Base-by-base conservation (phyloP, 2,329 filamentous ascomycete species). In the Cercospora janseana region DNA sequence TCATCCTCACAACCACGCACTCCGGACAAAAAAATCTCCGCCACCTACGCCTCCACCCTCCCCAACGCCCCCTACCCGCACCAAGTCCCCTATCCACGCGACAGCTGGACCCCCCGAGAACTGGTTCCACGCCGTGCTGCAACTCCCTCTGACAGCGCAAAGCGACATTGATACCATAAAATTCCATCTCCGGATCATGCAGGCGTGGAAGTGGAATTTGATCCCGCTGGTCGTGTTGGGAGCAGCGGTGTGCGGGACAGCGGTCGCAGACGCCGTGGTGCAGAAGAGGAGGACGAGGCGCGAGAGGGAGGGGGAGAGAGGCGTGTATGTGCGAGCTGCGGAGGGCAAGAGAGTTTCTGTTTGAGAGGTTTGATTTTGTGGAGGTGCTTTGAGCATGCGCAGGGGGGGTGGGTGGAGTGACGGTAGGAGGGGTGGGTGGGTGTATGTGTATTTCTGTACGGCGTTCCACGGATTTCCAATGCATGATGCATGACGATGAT, bases 121-220 rank as follows among this genome's bases (percentile, higher is more conserved):
- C 16, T 66, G 63, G 63, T 61, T 63, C 46, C 23, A 41, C 7
- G 62, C 62, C 8, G 52, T 66, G 1, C 49, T 65, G 29, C 28
- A 58, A 26, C 49, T 63, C 9, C 48, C 52, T 16, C 44, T 65
- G 10, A 49, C 40, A 16, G 34, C 28, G 16, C 26, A 20, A 7
- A 46, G 38, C 12, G 56, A 61, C 29, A 29, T 55, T 3, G 44
- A 45, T 4, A 52, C 63, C 15, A 60, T 65, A n/a, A 6, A 41
- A 1, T 13, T 18, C 5, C 57, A 59, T 16, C 24, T 63, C 20
- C 32, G 20, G 10, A 44, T 63, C 29, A 64, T 64, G 59, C 46
- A 56, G 29, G 62, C 42, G 3, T 66, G 64, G 63, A 56, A 54
- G 27, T 65, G 61, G 61, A 66, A 66, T 48, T 38, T 65, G n/a